phyloP scores from a whole-genome alignment of 768 basidiomycete genomes.

The Lentinus brumalis region DNA sequence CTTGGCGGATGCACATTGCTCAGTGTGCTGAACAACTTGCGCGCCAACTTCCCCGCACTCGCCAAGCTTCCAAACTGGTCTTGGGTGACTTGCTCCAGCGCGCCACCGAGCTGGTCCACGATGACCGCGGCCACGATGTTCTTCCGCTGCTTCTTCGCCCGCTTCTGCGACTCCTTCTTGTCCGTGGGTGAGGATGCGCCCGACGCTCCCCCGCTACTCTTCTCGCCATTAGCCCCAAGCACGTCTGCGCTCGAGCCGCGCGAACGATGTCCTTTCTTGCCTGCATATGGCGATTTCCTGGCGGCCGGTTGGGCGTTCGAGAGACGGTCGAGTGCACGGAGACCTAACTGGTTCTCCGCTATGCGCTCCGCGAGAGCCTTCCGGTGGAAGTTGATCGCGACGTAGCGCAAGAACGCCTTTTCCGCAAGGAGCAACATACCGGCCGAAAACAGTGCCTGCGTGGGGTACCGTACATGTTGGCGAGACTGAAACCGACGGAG shows the following conservation, averaged over 20 bases:
- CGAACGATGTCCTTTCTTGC: conserved; percentile 44
- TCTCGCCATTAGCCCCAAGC: conserved; percentile 6
- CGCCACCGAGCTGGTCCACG: conserved; percentile 69
- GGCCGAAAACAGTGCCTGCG: conserved; percentile 48
- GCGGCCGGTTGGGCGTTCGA: conserved; percentile 62
- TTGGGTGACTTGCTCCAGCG: conserved; percentile 68
- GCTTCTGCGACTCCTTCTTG: conserved; percentile 14
- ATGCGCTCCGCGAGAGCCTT: conserved; percentile 76
- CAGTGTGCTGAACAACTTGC: conserved; percentile 65
- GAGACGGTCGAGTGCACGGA: conserved; percentile 69
- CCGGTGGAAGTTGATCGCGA: conserved; percentile 81
- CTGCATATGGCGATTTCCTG: conserved; percentile 41
- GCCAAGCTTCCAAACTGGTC: conserved; percentile 56
- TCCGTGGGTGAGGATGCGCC: conserved; percentile 14
- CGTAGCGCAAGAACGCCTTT: conserved; percentile 68
- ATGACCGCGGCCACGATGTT: conserved; percentile 65
- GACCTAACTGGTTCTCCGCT: conserved; percentile 66
- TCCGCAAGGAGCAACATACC: conserved; percentile 49
- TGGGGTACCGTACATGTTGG: conserved; percentile 35
- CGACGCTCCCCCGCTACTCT: background rate
- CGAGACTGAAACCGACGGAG: conserved; percentile 20
- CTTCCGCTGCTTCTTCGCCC: conserved; percentile 23
- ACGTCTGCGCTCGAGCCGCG: conserved; percentile 20
- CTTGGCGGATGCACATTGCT: conserved; percentile 61
- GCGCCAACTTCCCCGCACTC: conserved; percentile 68